Percentiles rank a stretch among this genome's conserved stretches.
phyloP scores from a whole-genome alignment of 2,329 filamentous ascomycete genomes.

The Proliferodiscus dingleyae region DNA sequence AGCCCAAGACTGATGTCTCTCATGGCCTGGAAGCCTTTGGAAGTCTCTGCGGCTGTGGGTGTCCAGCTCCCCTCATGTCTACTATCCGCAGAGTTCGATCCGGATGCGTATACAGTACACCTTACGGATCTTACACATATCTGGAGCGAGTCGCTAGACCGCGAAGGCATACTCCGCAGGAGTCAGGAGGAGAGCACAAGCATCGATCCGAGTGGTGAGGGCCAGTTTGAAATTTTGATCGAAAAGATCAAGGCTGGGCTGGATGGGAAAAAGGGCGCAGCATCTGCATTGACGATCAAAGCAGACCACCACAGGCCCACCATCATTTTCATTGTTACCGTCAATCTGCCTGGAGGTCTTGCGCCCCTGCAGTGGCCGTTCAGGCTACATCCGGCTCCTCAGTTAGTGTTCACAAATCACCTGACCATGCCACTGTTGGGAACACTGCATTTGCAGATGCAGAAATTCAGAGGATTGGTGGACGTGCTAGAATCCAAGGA shows the following conservation, averaged over 20 bases:
- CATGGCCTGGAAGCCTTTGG: slow-evolving; percentile 26
- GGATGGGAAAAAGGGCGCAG: slow-evolving; percentile 38
- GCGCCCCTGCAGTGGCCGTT: slow-evolving; percentile 62
- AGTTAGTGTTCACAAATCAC: slow-evolving; percentile 37
- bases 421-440: slow-evolving; percentile 45
- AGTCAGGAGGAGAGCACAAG: slow-evolving; percentile 59
- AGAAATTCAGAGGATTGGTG: slow-evolving; percentile 40
- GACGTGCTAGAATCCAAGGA: slow-evolving; percentile 47
- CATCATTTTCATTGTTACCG: slow-evolving; percentile 46
- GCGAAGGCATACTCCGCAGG: slow-evolving; percentile 57
- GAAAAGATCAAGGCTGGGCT: slow-evolving; percentile 53
- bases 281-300: slow-evolving; percentile 42
- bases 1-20: slow-evolving; percentile 2
- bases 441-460: slow-evolving; percentile 38
- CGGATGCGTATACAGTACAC: slow-evolving; percentile 56
- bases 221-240: slow-evolving; percentile 64
- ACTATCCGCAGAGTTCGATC: slow-evolving; percentile 52
- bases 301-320: slow-evolving; percentile 32
- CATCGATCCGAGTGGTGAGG: slow-evolving; percentile 63
- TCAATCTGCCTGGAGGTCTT: slow-evolving; percentile 58
- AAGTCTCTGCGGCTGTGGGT: slow-evolving; percentile 13
- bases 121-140: slow-evolving; percentile 68
- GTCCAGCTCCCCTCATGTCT: slow-evolving; percentile 54
- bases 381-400: slow-evolving; percentile 39
- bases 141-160: slow-evolving; percentile 64